phyloP scores from a whole-genome alignment of 352 stramenopile genomes.

The Phytophthora rubi region DNA sequence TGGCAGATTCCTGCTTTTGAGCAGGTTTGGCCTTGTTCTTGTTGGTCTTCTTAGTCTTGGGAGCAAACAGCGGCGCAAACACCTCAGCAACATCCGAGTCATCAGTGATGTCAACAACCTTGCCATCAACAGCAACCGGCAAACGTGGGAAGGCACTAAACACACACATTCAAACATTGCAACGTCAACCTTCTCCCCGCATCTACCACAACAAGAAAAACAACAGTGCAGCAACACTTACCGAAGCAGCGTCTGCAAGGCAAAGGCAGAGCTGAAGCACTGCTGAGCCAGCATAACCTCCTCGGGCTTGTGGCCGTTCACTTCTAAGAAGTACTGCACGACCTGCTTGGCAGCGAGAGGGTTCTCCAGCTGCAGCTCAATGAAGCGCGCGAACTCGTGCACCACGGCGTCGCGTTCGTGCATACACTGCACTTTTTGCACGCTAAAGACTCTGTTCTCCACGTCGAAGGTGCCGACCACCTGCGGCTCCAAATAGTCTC shows the following conservation, averaged over 20 bases:
- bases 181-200: not conserved
- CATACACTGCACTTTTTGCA: conserved; percentile 77
- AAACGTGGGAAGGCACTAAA: conserved; percentile 63
- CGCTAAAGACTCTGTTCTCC: conserved; percentile 59
- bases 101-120: conserved; percentile 52
- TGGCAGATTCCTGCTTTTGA: conserved; percentile 31
- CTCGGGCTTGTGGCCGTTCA: conserved; percentile 57
- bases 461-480: conserved; percentile 67
- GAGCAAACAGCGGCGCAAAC: conserved; percentile 59
- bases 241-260: conserved; percentile 76
- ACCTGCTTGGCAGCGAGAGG: conserved; percentile 46
- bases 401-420: conserved; percentile 61
- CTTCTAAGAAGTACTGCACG: conserved; percentile 59
- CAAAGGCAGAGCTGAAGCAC: conserved; percentile 82
- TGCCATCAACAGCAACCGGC: conserved; percentile 55
- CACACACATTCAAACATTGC: conserved; percentile 7
- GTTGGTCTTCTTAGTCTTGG: conserved; percentile 39
- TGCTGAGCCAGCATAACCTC: conserved; percentile 58
- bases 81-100: conserved; percentile 45
- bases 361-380: conserved; percentile 75
- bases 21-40: conserved; percentile 32
- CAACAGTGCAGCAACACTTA: conserved; percentile 19
- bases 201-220: not conserved
- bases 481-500: conserved; percentile 45
- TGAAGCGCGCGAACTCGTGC: conserved; percentile 76